Evolutionary conservation across 805 yeast genomes (phyloP).

Genomic region (Yarrowia sp.): DNA sequence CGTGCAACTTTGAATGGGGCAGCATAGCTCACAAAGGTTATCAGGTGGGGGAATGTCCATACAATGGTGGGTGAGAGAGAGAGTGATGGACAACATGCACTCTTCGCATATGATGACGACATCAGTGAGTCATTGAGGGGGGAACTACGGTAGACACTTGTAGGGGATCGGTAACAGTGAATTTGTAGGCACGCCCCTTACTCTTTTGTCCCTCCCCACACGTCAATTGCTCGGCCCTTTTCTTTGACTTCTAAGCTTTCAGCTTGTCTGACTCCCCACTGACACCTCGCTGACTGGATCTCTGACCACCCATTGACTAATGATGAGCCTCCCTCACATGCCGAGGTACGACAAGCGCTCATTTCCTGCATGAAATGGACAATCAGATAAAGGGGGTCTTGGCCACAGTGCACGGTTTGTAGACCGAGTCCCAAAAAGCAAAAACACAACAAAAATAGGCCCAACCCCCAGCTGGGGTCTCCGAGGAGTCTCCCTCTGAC

Average conservation of each 20-base stretch:
- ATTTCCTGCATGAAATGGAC: background rate
- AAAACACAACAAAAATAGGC: background rate
- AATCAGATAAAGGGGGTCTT: constrained; percentile 29
- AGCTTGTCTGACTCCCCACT: background rate
- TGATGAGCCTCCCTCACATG: background rate
- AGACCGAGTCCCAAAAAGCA: background rate
- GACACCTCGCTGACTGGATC: constrained; percentile 2
- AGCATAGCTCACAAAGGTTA: constrained; percentile 22
- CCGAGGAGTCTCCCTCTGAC: constrained; percentile 7
- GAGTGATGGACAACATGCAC: constrained; percentile 26
- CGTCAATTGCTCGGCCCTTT: background rate
- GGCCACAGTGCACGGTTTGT: background rate
- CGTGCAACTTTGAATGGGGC: constrained; percentile 36
- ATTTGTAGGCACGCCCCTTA: no score
- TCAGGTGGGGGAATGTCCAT: constrained; percentile 20
- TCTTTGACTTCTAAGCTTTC: constrained; percentile 3
- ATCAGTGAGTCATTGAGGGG: constrained; percentile 19
- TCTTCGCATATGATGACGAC: constrained; percentile 24
- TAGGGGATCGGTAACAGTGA: no score
- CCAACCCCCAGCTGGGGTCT: background rate
- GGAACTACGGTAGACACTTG: background rate
- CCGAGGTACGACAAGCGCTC: constrained; percentile 15
- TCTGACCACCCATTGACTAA: background rate
- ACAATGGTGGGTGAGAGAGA: constrained; percentile 5
- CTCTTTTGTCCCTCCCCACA: background rate